Conservation (phyloP, 1,139 yeast genomes). For the Suhomyces kunorum region DNA sequence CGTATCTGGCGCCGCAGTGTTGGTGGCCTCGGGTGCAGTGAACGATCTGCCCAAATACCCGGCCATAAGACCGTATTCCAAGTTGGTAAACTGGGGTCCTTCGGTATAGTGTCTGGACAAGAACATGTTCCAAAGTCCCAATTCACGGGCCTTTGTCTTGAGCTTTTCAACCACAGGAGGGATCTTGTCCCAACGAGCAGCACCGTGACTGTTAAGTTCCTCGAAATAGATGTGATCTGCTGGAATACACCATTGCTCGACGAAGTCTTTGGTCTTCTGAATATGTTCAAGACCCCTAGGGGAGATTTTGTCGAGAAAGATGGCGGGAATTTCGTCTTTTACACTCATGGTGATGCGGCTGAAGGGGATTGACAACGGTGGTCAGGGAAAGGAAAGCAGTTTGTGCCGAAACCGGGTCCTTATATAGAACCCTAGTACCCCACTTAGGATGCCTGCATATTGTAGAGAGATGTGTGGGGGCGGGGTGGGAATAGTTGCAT, state of each 20-base stretch:
- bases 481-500: slow-evolving; percentile 1
- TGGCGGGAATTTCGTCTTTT: slow-evolving; percentile 47
- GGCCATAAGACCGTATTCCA: slow-evolving; percentile 73
- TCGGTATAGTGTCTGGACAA: slow-evolving; percentile 57
- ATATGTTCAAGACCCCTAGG: slow-evolving; percentile 55
- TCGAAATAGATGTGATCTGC: slow-evolving; percentile 49
- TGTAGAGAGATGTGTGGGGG: neutral
- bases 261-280: slow-evolving; percentile 51
- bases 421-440: neutral
- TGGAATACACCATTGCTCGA: slow-evolving; percentile 61
- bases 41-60: slow-evolving; percentile 61
- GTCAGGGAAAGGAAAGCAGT: neutral
- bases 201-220: slow-evolving; percentile 44
- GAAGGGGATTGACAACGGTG: no score
- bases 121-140: slow-evolving; percentile 69
- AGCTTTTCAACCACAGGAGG: slow-evolving; percentile 57
- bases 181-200: slow-evolving; percentile 48
- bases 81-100: slow-evolving; percentile 64
- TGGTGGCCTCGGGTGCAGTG: slow-evolving; percentile 64
- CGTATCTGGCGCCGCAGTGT: slow-evolving; percentile 71
- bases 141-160: slow-evolving; percentile 54
- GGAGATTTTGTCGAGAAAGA: slow-evolving; percentile 45
- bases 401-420: neutral
- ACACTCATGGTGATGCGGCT: slow-evolving; percentile 27
- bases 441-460: neutral